Evolutionary conservation across 2,329 filamentous ascomycete species (phyloP).

Genomic region (Colletotrichum paranaense): DNA sequence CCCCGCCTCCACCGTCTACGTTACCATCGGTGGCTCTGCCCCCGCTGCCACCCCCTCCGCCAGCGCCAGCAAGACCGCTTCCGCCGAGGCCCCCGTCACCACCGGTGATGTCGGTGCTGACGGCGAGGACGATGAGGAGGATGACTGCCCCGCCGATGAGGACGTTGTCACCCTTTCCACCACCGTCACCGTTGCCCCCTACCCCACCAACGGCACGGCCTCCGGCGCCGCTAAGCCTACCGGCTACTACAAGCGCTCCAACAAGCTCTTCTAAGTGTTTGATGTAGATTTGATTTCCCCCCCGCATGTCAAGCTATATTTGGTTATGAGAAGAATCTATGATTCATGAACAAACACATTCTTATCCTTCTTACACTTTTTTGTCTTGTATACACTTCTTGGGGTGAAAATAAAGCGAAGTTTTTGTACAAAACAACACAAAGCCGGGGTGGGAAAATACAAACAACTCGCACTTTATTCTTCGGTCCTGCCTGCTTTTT

Average conservation of each 20-base stretch:
- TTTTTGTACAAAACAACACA: constrained; percentile 9
- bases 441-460: not conserved
- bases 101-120: constrained; percentile 37
- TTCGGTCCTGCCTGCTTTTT: not conserved
- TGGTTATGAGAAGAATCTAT: constrained; percentile 36
- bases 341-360: constrained; percentile 34
- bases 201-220: constrained; percentile 55
- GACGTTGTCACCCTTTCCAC: constrained; percentile 46
- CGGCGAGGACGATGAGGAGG: constrained; percentile 36
- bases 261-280: constrained; percentile 35
- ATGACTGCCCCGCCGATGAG: constrained; percentile 34
- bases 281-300: constrained; percentile 35
- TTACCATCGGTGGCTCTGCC: constrained; percentile 38
- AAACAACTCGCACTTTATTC: not conserved
- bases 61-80: constrained; percentile 37
- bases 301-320: constrained; percentile 32
- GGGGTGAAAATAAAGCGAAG: constrained; percentile 24
- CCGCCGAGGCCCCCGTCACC: constrained; percentile 37
- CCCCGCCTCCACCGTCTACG: constrained; percentile 43
- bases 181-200: constrained; percentile 44
- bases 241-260: constrained; percentile 45
- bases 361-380: constrained; percentile 18
- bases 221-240: constrained; percentile 48
- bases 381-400: constrained; percentile 28
- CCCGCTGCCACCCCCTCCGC: constrained; percentile 10